These are phyloP conservation scores for Moesziomyces globuligerus DNA, from an alignment of 1,284 basidiomycete species.

Conservation along the genomic window DNA sequence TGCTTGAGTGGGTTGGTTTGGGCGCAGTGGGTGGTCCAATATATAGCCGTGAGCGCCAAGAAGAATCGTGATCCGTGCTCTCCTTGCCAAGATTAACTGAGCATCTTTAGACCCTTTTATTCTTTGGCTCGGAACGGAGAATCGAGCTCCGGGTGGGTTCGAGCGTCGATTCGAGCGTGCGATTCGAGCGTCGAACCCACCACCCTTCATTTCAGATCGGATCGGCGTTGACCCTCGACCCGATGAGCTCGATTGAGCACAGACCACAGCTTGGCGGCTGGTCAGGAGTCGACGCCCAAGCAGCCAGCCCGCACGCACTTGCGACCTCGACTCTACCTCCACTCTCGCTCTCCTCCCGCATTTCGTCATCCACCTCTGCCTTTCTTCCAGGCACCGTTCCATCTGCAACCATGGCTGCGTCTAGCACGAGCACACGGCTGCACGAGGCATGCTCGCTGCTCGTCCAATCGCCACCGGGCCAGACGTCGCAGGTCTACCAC, in stretches of 20 bases:
- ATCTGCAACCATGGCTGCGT: constrained; percentile 10
- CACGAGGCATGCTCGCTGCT: constrained; percentile 36
- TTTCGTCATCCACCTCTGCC: background rate
- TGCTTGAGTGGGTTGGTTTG: too few species aligned
- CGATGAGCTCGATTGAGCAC: constrained; percentile 8
- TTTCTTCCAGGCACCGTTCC: background rate
- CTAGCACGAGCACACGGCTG: constrained; percentile 16
- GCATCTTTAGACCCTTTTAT: too few species aligned
- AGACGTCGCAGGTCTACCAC: constrained; percentile 53
- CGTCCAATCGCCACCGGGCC: constrained; percentile 53
- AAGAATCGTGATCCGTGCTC: too few species aligned
- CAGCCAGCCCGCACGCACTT: too few species aligned
- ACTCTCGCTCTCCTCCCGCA: background rate
- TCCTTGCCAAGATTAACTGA: background rate
- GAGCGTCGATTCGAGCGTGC: too few species aligned
- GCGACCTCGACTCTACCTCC: too few species aligned
- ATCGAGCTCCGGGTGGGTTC: too few species aligned
- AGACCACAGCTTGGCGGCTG: constrained; percentile 13
- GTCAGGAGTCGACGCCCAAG: background rate
- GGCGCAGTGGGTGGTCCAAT: too few species aligned
- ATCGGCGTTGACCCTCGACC: background rate
- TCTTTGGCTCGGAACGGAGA: too few species aligned
- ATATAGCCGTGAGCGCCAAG: too few species aligned
- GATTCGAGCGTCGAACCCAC: too few species aligned
- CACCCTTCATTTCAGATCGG: too few species aligned